These are phyloP conservation scores for Chrysophaeum taylorii DNA, from an alignment of 352 stramenopile species.

Conservation along the genomic window DNA sequence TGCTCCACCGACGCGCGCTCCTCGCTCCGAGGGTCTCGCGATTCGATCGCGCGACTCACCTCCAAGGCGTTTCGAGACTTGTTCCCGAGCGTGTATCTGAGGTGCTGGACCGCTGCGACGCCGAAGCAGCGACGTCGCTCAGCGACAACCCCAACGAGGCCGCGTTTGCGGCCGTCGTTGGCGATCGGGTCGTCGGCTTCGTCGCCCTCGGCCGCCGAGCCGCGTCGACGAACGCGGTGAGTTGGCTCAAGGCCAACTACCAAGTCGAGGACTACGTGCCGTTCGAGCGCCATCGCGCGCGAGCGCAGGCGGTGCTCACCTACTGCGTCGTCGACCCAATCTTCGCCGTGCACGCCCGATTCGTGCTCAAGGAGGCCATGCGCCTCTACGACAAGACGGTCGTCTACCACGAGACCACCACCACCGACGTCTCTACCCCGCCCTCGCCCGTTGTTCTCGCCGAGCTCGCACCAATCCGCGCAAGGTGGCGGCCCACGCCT, in stretches of 20 bases:
- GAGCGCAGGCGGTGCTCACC: constrained; percentile 52
- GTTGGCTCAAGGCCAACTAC: constrained; percentile 39
- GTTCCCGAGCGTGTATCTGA: neutral
- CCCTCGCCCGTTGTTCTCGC: constrained; percentile 26
- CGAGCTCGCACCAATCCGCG: constrained; percentile 34
- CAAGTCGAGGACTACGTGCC: constrained; percentile 47
- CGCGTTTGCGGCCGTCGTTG: constrained; percentile 45
- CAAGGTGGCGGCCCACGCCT: constrained; percentile 22
- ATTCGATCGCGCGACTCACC: neutral
- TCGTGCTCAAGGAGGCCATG: constrained; percentile 64
- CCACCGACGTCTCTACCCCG: constrained; percentile 5
- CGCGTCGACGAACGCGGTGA: constrained; percentile 40
- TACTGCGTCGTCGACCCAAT: constrained; percentile 60
- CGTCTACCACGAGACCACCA: constrained; percentile 36
- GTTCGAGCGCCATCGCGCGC: constrained; percentile 53
- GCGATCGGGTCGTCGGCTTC: constrained; percentile 20
- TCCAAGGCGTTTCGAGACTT: no score
- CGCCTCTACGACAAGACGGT: constrained; percentile 58
- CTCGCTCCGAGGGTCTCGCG: constrained; percentile 10
- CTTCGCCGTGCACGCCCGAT: constrained; percentile 48
- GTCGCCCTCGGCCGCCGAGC: constrained; percentile 33
- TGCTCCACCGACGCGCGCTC: constrained; percentile 36
- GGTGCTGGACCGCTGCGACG: neutral
- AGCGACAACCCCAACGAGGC: constrained; percentile 54
- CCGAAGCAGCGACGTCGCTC: constrained; percentile 46